These are phyloP conservation scores for Talaromyces sp. DNA, from an alignment of 2,329 filamentous ascomycete genomes.

Conservation along the genomic window DNA sequence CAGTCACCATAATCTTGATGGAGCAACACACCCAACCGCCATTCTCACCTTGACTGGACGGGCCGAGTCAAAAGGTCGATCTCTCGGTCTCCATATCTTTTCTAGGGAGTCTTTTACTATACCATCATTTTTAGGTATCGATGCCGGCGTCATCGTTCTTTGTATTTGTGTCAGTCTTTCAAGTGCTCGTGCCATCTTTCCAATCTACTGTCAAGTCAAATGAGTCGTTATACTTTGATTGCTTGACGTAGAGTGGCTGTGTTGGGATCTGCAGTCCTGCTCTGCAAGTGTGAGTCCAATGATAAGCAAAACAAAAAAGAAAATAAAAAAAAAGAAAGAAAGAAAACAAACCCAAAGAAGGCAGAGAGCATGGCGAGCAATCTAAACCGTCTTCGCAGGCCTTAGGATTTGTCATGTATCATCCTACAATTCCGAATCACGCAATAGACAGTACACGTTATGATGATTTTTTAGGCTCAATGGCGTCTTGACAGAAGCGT, in stretches of 20 bases:
- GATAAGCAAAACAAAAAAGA: not conserved
- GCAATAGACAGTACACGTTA: not conserved
- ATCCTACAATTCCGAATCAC: not conserved
- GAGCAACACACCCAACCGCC: not conserved
- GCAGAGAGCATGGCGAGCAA: too few species aligned
- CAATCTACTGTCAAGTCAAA: not conserved
- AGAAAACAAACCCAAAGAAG: too few species aligned
- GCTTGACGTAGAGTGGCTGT: not conserved
- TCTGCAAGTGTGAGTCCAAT: not conserved
- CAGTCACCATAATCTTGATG: not conserved
- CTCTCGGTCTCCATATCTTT: conserved; percentile 17
- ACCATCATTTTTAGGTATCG: not conserved
- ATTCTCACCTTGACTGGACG: conserved; percentile 19
- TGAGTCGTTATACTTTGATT: not conserved
- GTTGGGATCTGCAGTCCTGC: not conserved
- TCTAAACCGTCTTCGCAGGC: not conserved
- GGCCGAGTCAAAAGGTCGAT: conserved; percentile 17
- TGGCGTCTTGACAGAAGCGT: too few species aligned
- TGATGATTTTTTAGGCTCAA: conserved; percentile 5
- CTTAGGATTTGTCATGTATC: not conserved
- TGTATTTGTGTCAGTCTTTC: conserved; percentile 17
- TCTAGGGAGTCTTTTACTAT: not conserved
- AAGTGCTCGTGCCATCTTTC: conserved; percentile 14
- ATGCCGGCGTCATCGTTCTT: conserved; percentile 11
- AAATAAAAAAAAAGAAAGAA: too few species aligned